phyloP scores from a whole-genome alignment of 345 rosid species.

The Kernera saxatilis region DNA sequence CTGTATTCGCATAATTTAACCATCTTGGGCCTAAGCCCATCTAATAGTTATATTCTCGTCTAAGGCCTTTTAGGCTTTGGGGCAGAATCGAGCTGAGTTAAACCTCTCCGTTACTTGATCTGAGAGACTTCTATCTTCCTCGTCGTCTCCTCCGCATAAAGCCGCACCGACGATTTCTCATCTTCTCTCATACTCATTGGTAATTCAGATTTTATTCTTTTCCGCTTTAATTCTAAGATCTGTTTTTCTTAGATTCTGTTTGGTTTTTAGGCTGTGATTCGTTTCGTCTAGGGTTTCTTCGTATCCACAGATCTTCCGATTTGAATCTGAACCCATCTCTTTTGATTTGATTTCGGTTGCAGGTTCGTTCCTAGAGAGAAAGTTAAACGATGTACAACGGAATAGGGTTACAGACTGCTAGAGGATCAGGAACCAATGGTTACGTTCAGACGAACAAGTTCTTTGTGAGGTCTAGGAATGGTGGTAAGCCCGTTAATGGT shows the following conservation, averaged over 20 bases:
- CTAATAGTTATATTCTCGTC: no score
- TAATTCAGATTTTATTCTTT: neutral
- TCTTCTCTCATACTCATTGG: constrained; percentile 4
- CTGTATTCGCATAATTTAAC: neutral
- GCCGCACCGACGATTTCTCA: constrained; percentile 6
- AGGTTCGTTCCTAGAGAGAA: neutral
- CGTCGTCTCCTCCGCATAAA: neutral
- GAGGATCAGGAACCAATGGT: constrained; percentile 99
- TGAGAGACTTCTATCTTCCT: neutral
- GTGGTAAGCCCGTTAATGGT: constrained; percentile 55
- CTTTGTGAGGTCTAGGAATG: constrained; percentile 59
- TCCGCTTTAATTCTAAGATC: neutral
- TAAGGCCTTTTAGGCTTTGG: neutral
- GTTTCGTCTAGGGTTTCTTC: neutral
- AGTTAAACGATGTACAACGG: constrained; percentile 72
- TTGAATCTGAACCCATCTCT: constrained; percentile 26
- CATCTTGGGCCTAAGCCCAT: constrained; percentile 18
- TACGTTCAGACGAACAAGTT: constrained; percentile 85
- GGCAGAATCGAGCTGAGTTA: neutral
- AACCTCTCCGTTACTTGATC: neutral
- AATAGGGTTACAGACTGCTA: constrained; percentile 80
- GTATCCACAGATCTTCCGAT: constrained; percentile 4
- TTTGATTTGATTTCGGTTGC: constrained; percentile 14
- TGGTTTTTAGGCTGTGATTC: neutral
- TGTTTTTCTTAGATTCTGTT: neutral